Percentiles rank a stretch among this genome's conserved stretches.
Evolutionary conservation across 2,329 filamentous ascomycete genomes (phyloP).

Genomic region (Talaromyces atroroseus): DNA sequence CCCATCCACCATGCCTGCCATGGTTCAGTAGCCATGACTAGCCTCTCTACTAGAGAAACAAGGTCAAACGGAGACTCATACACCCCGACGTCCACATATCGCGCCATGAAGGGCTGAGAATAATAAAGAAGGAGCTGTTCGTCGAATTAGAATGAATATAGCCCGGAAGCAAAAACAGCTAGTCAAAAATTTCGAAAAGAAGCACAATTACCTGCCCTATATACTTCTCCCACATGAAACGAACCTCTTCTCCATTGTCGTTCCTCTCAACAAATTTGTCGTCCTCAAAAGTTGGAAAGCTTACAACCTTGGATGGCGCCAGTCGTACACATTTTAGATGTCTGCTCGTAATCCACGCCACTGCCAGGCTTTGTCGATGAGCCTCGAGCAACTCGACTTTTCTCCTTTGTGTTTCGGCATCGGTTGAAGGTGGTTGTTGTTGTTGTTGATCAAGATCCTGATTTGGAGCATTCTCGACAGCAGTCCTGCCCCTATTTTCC

Average conservation of each 20-base stretch:
- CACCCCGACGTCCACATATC: slow-evolving; percentile 31
- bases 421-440: not conserved
- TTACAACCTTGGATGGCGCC: slow-evolving; percentile 24
- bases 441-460: not conserved
- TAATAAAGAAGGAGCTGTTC: slow-evolving; percentile 27
- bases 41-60: slow-evolving; percentile 32
- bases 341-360: slow-evolving; percentile 34
- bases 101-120: slow-evolving; percentile 28
- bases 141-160: not conserved
- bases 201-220: slow-evolving; percentile 24
- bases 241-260: slow-evolving; percentile 16
- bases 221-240: slow-evolving; percentile 30
- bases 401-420: slow-evolving; percentile 8
- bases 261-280: slow-evolving; percentile 24
- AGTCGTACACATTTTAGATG: slow-evolving; percentile 35
- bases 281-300: slow-evolving; percentile 18
- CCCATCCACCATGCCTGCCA: slow-evolving; percentile 37
- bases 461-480: not conserved
- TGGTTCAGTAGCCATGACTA: slow-evolving; percentile 36
- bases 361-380: slow-evolving; percentile 30
- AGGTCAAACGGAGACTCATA: slow-evolving; percentile 31
- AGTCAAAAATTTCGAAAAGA: not conserved
- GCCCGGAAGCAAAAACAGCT: no score
- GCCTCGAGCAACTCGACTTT: slow-evolving; percentile 27
- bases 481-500: not conserved